Base-by-base conservation (phyloP, 1,284 basidiomycete species). In the Gymnopus androsaceus region DNA sequence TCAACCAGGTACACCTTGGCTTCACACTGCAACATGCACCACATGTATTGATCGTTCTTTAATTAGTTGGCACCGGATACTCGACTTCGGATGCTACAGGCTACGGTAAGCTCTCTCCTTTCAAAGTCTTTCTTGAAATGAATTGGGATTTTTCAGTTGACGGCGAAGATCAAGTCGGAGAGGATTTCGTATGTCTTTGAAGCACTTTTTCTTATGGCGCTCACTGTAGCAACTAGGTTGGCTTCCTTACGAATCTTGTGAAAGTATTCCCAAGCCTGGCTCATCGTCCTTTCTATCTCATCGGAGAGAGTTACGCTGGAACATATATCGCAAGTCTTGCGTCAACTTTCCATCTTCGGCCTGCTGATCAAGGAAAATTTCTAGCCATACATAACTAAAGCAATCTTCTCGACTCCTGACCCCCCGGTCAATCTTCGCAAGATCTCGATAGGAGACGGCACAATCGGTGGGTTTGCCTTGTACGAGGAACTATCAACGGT, bases 301-400 rank as follows among this genome's bases (percentile, higher is more conserved):
- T 79, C 1, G 87, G 87, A 2, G 86, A 88, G 66, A 85, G 82
- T 64, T 87, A 87, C 67, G 80, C 87, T 15, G 86, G 87, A 36
- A 75, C 75, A 59, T 88, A 81, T 64, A 85, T 87, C 51, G 83
- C 83, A 59, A 64, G 81, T 65, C 28, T 41, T 17, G 48, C 34
- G 9, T 5, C n/a, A n/a, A 19, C 9, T 30, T 42, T 58, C 17
- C 28, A n/a, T 15, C 54, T 21, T 47, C 34, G 7, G 37, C 41
- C 33, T 54, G 38, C 57, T 45, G 42, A 49, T 59, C 45, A 19
- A 30, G 9, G n/a, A 28, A 9, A 51, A 25, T 19, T 34, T 11
- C 5, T 54, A 87, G 85, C 84, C 88, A n/a, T 87, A 87, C 63
- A 90, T 88, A 64, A 73, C 83, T 59, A 86, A 89, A 69, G 72